Evolutionary conservation across 371 early-diverging fungal species (phyloP), one percentile per base, ranked within the genome.

Genomic region (Mortierella sp.): DNA sequence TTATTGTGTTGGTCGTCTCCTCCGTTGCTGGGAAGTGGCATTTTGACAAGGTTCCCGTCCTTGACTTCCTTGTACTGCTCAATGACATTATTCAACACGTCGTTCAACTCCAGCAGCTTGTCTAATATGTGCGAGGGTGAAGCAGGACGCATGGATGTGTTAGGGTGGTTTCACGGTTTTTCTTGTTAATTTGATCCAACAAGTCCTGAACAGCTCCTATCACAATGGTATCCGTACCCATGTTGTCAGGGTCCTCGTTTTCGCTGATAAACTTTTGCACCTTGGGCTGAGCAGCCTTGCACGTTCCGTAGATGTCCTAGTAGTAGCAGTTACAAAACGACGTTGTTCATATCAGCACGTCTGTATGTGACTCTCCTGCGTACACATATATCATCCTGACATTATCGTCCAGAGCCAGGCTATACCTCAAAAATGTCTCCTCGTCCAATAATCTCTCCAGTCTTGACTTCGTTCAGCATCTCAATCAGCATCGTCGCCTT

Each of bases 401-500:
- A 51, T 51, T 18, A 1, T 35, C 49, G 11, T 12, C 14, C 12
- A 29, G 49, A 32, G 14, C 21, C 3, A 21, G 18, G 11, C 32
- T 60, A 75, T 76, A 91, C 92, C 86, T 91, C 91, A 79, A 95
- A 89, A 24, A 91, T 92, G 48, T 91, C 91, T 46, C 89, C 88
- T n/a, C 88, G 87, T 8, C 94, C 95, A 71, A 93, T 88, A 27
- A 88, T 89, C 38, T 93, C 93, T 16, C 93, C 94, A 10, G 94
- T 89, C 70, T 91, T 92, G 68, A 94, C 90, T 55, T 89, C 91
- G 72, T 92, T 92, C 72, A 98, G 81, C 89, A 96, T 92, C 80
- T 97, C 96, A 76, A 93, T 94, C 48, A 98, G 84, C 63, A 96
- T 88, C 18, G 89, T 89, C 1, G 94, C 94, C 78, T 96, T 96